Evolutionary conservation across 257 asterid genomes (phyloP).

Genomic region (Penstemon davidsonii): DNA sequence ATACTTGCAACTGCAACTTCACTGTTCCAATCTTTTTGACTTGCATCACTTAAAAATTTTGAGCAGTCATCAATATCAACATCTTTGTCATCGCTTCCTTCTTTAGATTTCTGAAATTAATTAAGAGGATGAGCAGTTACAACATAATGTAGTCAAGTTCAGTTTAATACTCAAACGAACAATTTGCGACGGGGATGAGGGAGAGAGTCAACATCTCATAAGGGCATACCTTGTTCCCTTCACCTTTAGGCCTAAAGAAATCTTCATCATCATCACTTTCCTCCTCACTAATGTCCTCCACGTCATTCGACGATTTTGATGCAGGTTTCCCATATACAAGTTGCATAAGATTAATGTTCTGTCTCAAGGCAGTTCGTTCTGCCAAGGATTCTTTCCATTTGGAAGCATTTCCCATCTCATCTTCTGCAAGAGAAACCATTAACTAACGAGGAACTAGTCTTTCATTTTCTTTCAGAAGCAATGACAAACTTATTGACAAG

Average conservation of each 20-base stretch:
- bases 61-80: conserved; percentile 78
- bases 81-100: conserved; percentile 45
- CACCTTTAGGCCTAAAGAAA: conserved; percentile 88
- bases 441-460: conserved; percentile 14
- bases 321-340: conserved; percentile 79
- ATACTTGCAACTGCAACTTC: conserved; percentile 53
- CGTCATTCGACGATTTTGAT: conserved; percentile 40
- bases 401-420: conserved; percentile 65
- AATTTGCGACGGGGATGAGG: background rate
- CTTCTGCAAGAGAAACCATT: conserved; percentile 42
- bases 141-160: conserved; percentile 4
- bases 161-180: background rate
- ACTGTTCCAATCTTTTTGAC: conserved; percentile 55
- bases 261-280: conserved; percentile 72
- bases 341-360: conserved; percentile 71
- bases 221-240: conserved; percentile 66
- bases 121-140: conserved; percentile 28
- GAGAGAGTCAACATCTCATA: background rate
- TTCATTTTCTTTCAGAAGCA: conserved; percentile 5
- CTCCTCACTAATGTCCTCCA: conserved; percentile 38
- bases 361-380: conserved; percentile 64
- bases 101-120: conserved; percentile 55
- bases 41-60: conserved; percentile 46
- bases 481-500: background rate
- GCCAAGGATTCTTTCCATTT: conserved; percentile 84